Conservation (phyloP, 495 filamentous ascomycete species). For the Neurospora sp. region DNA sequence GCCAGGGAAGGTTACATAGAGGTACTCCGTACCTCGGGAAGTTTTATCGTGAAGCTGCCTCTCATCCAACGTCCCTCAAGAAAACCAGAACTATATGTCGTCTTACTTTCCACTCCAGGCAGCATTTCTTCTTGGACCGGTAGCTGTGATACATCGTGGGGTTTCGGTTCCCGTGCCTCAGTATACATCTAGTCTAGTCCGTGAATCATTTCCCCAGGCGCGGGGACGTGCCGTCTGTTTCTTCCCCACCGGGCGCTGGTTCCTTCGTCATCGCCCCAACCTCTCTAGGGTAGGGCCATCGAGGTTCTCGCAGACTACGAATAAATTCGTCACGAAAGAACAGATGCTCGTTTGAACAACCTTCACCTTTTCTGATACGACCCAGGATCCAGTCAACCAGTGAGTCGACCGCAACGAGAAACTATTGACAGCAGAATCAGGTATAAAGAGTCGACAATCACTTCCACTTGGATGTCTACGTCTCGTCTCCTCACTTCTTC, state of each 20-base stretch:
- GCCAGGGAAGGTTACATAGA: background rate
- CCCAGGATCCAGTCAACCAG: background rate
- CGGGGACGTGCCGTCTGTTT: background rate
- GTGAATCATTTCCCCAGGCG: constrained; percentile 21
- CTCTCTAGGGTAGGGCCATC: background rate
- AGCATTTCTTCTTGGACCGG: background rate
- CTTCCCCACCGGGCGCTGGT: background rate
- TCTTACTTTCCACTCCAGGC: background rate
- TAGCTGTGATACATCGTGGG: background rate
- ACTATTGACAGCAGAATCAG: background rate
- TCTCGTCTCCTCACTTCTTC: background rate
- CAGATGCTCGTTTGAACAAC: background rate
- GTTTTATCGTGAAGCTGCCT: background rate
- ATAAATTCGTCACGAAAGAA: background rate
- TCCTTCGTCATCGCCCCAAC: background rate
- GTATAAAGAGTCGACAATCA: background rate
- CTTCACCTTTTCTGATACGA: background rate
- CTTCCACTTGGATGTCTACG: background rate
- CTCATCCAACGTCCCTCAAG: background rate
- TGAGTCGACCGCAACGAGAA: background rate
- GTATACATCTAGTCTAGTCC: background rate
- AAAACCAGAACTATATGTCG: background rate
- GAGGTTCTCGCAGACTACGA: background rate
- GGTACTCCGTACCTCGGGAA: background rate
- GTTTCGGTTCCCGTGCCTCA: background rate